phyloP scores from a whole-genome alignment of 78 protist genomes.

The Polysphondylium violaceum region DNA sequence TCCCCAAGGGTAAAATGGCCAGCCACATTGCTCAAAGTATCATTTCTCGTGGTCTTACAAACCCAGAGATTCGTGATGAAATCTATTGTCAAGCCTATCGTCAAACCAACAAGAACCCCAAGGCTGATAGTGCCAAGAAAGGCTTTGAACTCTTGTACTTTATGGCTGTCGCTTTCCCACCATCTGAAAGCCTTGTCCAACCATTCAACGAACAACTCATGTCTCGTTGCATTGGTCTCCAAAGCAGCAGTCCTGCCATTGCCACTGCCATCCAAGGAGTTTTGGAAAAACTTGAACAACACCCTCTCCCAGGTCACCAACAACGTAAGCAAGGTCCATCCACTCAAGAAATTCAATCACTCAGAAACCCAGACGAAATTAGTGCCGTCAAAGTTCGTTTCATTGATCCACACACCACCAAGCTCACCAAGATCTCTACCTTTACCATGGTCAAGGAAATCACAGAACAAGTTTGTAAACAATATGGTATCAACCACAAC shows the following conservation, averaged over 20 bases:
- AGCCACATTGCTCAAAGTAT: conserved; percentile 21
- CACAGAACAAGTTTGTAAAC: conserved; percentile 8
- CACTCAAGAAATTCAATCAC: conserved; percentile 24
- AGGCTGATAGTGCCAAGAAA: conserved; percentile 15
- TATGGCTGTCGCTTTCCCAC: conserved; percentile 26
- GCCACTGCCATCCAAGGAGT: not conserved
- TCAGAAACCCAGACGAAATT: conserved; percentile 19
- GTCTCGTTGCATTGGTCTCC: conserved; percentile 34
- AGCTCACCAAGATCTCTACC: conserved; percentile 7
- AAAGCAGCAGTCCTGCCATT: not conserved
- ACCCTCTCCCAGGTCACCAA: conserved; percentile 9
- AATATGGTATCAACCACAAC: conserved; percentile 20
- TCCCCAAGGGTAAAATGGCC: conserved; percentile 16
- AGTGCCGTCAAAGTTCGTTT: conserved; percentile 41
- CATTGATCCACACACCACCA: conserved; percentile 36
- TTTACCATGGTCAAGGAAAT: conserved; percentile 40
- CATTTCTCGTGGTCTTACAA: conserved; percentile 20
- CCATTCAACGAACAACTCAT: conserved; percentile 39
- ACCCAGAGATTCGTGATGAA: conserved; percentile 77
- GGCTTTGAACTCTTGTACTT: conserved; percentile 54
- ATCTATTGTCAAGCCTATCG: conserved; percentile 75
- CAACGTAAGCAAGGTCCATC: conserved; percentile 73
- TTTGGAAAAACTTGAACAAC: conserved; percentile 27
- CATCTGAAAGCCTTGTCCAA: conserved; percentile 27
- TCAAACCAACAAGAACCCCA: conserved; percentile 80